Base-by-base conservation (phyloP, 2,329 filamentous ascomycete species). In the Paecilomyces sp. region DNA sequence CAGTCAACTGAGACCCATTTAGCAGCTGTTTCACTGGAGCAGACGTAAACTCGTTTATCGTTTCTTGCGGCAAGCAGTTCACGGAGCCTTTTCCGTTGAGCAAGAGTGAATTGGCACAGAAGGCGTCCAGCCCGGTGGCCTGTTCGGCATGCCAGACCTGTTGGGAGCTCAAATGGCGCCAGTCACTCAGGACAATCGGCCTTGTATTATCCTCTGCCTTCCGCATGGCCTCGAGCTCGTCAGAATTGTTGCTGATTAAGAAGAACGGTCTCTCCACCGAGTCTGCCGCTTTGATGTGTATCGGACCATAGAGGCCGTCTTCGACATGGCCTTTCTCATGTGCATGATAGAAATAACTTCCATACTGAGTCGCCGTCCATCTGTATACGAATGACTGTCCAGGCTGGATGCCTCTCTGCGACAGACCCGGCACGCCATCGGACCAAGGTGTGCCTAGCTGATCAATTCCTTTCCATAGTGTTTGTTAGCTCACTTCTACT, bases 291-390 rank as follows among this genome's bases (percentile, higher is more conserved):
- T 66, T 60, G 18, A 87, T 82, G 9, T 81, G 66, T 0, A 88
- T 80, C 2, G 84, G 71, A 0, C 85, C 85, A 56, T 81, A 84
- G 11, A 85, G 71, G 0, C 86, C 86, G 64, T 88, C 85, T 60
- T 85, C 80, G 13, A 87, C 76, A 61, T 86, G 84, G 1, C 79
- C 78, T 1, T 75, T 72, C 25, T 77, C 76, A 65, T 88, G 85
- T 0, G 83, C 79, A 70, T 87, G 85, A 63, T 87, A 88, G 76
- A 82, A 86, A 70, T 83, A 85, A 51, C 79, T 80, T 2, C 85
- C 85, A 64, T 83, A 80, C 58, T 84, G 79, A 0, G 75, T 77
- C 0, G 84, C 84, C n/a, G 73, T 78, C 75, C 82, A 88, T 33
- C 73, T 74, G 66, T 87, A 84, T 0, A 75, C 73, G 64, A 82